Percentiles rank a stretch among this genome's conserved stretches.
Conservation (phyloP, 192 early-diverging fungal genomes). For the Mortierella antarctica region DNA sequence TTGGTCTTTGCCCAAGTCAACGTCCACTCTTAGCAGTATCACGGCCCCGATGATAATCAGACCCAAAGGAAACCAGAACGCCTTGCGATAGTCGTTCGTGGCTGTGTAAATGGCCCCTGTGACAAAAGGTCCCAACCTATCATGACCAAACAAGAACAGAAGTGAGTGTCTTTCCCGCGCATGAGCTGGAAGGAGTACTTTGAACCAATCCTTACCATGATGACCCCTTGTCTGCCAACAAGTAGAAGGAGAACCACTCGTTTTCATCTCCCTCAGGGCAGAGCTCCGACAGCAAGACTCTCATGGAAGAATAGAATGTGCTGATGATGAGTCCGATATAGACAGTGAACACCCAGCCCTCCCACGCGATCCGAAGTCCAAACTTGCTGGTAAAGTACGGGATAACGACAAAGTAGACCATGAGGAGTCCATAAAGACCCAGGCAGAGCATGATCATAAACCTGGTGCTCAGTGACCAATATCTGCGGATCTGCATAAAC, state of each 20-base stretch:
- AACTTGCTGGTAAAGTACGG: constrained; percentile 54
- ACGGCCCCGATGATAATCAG: constrained; percentile 55
- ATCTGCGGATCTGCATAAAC: constrained; percentile 60
- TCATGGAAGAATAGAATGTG: constrained; percentile 54
- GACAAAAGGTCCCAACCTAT: constrained; percentile 61
- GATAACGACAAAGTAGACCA: constrained; percentile 59
- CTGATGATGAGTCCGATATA: constrained; percentile 66
- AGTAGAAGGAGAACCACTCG: constrained; percentile 74
- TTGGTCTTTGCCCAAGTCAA: constrained; percentile 63
- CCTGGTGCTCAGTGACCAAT: constrained; percentile 55
- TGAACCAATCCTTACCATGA: constrained; percentile 41
- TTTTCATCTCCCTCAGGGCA: constrained; percentile 71
- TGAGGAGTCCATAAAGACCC: constrained; percentile 52
- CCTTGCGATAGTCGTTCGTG: constrained; percentile 56
- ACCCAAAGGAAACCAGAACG: constrained; percentile 59
- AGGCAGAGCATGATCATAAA: constrained; percentile 57
- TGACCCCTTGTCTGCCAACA: constrained; percentile 71
- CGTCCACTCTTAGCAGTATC: constrained; percentile 54
- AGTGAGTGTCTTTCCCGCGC: neutral
- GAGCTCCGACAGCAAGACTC: constrained; percentile 68
- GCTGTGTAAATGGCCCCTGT: constrained; percentile 47
- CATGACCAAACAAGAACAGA: no score
- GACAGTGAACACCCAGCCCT: constrained; percentile 31
- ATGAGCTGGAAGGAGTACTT: constrained; percentile 1
- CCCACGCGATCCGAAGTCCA: constrained; percentile 21